Conservation (phyloP, 73 alveolate species). For the Paramecium tetraurelia region DNA sequence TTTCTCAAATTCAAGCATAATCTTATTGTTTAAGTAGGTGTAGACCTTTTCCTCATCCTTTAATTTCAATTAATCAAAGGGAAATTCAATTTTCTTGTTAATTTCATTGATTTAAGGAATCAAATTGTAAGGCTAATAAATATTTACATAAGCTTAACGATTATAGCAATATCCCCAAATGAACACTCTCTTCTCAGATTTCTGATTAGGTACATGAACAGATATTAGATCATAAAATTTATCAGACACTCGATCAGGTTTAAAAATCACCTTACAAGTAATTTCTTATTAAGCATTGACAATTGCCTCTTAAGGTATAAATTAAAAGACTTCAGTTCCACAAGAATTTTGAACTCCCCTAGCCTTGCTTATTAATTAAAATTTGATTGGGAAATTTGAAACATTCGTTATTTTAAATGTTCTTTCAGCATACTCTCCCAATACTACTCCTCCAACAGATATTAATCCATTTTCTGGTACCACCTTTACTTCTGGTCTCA, state of each 20-base stretch:
- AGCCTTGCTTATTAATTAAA: conserved; percentile 72
- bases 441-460: conserved; percentile 83
- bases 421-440: conserved; percentile 86
- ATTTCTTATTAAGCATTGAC: conserved; percentile 81
- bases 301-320: conserved; percentile 90
- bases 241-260: conserved; percentile 90
- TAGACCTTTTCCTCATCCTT: conserved; percentile 60
- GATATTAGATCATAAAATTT: conserved; percentile 84
- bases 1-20: conserved; percentile 74
- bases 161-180: conserved; percentile 91
- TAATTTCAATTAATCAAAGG: conserved; percentile 67
- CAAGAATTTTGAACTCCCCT: conserved; percentile 85
- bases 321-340: conserved; percentile 83
- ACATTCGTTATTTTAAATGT: conserved; percentile 82
- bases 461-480: conserved; percentile 87
- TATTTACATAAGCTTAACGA: conserved; percentile 86
- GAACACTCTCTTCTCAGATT: conserved; percentile 83
- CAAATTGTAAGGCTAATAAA: conserved; percentile 81
- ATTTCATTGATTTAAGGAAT: conserved; percentile 67
- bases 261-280: conserved; percentile 78
- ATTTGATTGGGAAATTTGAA: conserved; percentile 86
- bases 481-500: conserved; percentile 92
- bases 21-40: conserved; percentile 65
- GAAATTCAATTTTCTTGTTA: conserved; percentile 69
- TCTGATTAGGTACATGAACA: conserved; percentile 93